Evolutionary conservation across 2,329 filamentous ascomycete species (phyloP).

Genomic region (Pseudofabraea citricarpa): DNA sequence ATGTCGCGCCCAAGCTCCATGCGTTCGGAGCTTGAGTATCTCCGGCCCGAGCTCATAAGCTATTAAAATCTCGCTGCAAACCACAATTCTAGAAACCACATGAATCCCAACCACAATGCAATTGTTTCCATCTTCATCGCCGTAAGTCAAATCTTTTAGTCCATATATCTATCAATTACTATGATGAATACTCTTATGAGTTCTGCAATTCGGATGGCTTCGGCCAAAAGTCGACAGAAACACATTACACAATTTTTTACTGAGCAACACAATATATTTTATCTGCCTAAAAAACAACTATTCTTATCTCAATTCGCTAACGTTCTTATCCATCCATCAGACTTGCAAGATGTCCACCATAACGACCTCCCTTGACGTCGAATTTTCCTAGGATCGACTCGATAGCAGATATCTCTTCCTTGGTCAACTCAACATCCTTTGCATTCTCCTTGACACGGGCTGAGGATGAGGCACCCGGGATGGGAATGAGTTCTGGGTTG

Average conservation of each 20-base stretch:
- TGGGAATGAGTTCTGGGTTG: conserved; percentile 50
- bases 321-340: conserved; percentile 8
- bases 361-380: conserved; percentile 43
- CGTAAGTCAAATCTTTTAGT: too few relatives aligned
- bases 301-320: conserved; percentile 6
- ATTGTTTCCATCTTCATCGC: too few relatives aligned
- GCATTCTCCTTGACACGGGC: conserved; percentile 58
- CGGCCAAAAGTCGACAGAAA: conserved; percentile 20
- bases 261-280: conserved; percentile 17
- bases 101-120: too few relatives aligned
- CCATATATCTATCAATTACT: too few relatives aligned
- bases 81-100: too few relatives aligned
- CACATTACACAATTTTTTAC: conserved; percentile 25
- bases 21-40: too few relatives aligned
- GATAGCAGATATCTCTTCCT: conserved; percentile 46
- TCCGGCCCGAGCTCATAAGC: too few relatives aligned
- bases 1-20: too few relatives aligned
- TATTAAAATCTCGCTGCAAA: too few relatives aligned
- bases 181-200: conserved; percentile 23
- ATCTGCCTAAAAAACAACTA: neutral
- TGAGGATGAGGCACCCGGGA: conserved; percentile 57
- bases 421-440: conserved; percentile 41
- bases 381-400: conserved; percentile 44
- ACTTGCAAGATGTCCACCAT: conserved; percentile 23
- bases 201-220: conserved; percentile 27